Evolutionary conservation across 768 basidiomycete species (phyloP), one percentile per base, ranked within the genome.

Genomic region (Tricholoma bakamatsutake): DNA sequence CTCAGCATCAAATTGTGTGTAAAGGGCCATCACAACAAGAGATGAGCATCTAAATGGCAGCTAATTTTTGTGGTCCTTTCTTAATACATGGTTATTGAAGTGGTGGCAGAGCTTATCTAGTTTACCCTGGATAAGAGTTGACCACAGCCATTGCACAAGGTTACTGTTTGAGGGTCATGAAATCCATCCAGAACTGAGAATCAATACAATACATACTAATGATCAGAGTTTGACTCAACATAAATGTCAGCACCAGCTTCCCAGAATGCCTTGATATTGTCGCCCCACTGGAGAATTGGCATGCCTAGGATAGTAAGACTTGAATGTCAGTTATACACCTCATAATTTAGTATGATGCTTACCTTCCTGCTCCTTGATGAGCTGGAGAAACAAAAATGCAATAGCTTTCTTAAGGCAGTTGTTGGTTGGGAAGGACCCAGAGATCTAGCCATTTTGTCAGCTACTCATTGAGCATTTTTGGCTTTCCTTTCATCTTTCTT

Each of bases 291-390:
- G 3, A 24, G 21, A 31, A 72, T 52, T 18, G 69, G 70, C 53
- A 72, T 67, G 3, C 71, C 67, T 72, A 47, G n/a, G n/a, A n/a
- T n/a, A 42, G 2, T 42, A 18, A 42, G 8, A 1, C 1, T 3
- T 42, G 37, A 2, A 39, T 39, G 37, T 39, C 37, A 42, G 8
- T 42, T 17, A 18, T 42, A 7, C 40, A 39, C 37, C n/a, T n/a
- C n/a, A n/a, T n/a, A n/a, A n/a, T n/a, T n/a, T n/a, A n/a, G n/a
- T n/a, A 1, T n/a, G 5, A 24, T 24, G 3, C 21, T 24, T 3
- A 42, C 40, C 40, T 1, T 7, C 40, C 1, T 18, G 40, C 12
- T 45, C 12, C 24, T 45, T 45, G 21, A 45, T 27, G 21, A 45
- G 43, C 18, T 6, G 15, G 5, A 39, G 37, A 39, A 7, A 39